Evolutionary conservation across 805 yeast genomes (phyloP), one percentile per base, ranked within the genome.

Genomic region (Cyberlindnera euphorbiae): DNA sequence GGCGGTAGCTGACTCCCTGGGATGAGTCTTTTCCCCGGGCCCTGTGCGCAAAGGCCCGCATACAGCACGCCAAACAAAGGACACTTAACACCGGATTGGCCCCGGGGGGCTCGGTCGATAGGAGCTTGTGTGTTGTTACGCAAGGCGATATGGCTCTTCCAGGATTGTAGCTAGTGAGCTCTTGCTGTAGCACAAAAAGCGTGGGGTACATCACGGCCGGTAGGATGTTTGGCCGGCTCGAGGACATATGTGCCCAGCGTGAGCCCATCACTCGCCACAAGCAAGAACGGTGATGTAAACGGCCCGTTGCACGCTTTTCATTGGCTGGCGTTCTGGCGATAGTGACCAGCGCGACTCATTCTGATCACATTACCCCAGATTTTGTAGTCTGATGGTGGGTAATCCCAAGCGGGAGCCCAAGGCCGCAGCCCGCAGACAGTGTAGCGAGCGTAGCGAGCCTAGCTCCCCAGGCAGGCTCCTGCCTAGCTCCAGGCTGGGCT

Each of bases 351-450:
- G 36, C 36, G 36, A 33, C 36, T 33, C 36, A 33, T 26, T 26
- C 27, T 33, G 36, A 33, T 33, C 36, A 33, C 12, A 4, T 15
- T 32, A 32, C 36, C 36, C 36, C 36, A 33, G 36, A 15, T 33
- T 33, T 33, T 17, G 19, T 13, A 16, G 24, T 8, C 24, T 21
- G 14, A 11, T 24, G 26, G 26, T 10, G 14, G n/a, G 26, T 6
- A 11, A 12, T 12, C 26, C 13, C n/a, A 12, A 12, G 7, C n/a
- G n/a, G n/a, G n/a, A 24, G 26, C 26, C 13, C 26, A 24, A 12
- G 6, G 26, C 9, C 14, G 14, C n/a, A 24, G 26, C 14, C 26
- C 9, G 26, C 7, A 6, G 26, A 6, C 26, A 9, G 26, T 12
- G 14, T 16, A 12, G 25, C 26, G n/a, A 18, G 33, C n/a, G 26